phyloP scores from a whole-genome alignment of 139 green algal genomes.

The Trebouxia sp. region DNA sequence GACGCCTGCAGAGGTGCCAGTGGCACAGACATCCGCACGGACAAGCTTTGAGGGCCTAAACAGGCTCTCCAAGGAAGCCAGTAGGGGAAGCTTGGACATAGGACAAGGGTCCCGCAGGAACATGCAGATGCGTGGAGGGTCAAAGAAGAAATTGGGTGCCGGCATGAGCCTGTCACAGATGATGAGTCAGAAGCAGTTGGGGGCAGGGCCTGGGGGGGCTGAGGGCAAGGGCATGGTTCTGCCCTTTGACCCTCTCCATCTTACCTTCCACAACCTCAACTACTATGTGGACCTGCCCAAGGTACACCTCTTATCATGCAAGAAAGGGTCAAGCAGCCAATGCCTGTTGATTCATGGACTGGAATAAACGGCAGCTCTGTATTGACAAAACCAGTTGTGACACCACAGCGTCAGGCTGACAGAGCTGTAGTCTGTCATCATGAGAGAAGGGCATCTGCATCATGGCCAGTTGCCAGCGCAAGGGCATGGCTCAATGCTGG shows the following conservation, averaged over 20 bases:
- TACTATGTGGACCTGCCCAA: constrained; percentile 41
- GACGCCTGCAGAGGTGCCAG: neutral
- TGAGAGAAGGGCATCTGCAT: too few species aligned
- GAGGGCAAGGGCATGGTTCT: constrained; percentile 41
- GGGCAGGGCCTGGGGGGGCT: neutral
- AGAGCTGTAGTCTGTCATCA: too few species aligned
- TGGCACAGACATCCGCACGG: neutral
- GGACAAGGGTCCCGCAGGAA: neutral
- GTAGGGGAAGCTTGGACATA: neutral
- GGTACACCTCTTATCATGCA: constrained; percentile 8
- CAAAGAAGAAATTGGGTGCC: neutral
- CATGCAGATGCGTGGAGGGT: neutral
- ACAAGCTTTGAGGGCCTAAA: neutral
- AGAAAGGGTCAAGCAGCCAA: neutral
- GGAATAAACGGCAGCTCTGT: too few species aligned
- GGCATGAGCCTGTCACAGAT: constrained; percentile 24
- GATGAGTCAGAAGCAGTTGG: constrained; percentile 19
- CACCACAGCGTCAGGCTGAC: too few species aligned
- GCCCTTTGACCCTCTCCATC: constrained; percentile 36
- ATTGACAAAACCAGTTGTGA: too few species aligned
- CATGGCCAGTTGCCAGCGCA: too few species aligned
- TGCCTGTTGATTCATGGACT: neutral
- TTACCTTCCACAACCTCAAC: constrained; percentile 39
- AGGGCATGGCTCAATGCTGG: too few species aligned
- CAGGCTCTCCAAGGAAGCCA: neutral